Percentiles rank a stretch among this genome's conserved stretches.
Evolutionary conservation across 2,329 filamentous ascomycete genomes (phyloP).

Genomic region (Ophiostoma pallidulum): DNA sequence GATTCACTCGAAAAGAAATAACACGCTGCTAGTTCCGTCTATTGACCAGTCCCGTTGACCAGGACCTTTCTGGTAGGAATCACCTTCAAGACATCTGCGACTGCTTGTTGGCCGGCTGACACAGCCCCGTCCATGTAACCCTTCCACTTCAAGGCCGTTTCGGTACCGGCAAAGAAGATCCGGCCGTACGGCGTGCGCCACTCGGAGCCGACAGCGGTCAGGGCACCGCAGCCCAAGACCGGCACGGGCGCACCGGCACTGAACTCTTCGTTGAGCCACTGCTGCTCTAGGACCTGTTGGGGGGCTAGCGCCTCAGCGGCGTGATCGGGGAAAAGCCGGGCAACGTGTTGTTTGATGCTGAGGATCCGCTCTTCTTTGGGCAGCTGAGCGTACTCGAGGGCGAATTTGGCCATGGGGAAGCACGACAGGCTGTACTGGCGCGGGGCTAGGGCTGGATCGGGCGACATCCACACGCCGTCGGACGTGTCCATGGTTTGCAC

Average conservation of each 20-base stretch:
- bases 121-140: conserved; percentile 52
- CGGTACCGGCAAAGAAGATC: conserved; percentile 41
- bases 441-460: conserved; percentile 12
- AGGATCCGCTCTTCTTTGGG: no score
- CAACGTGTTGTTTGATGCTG: no score
- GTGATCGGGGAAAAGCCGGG: no score
- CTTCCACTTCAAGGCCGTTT: conserved; percentile 43
- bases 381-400: conserved; percentile 22
- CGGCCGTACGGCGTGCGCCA: conserved; percentile 28
- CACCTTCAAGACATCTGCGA: no score
- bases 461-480: no score
- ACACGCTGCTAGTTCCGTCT: no score
- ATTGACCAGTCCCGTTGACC: no score
- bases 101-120: conserved; percentile 37
- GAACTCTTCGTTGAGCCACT: conserved; percentile 11
- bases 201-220: conserved; percentile 12
- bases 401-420: conserved; percentile 32
- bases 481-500: conserved; percentile 11
- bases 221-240: conserved; percentile 4
- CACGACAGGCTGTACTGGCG: conserved; percentile 28
- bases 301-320: not conserved
- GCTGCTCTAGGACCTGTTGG: conserved; percentile 8
- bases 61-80: no score
- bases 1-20: no score
- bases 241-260: conserved; percentile 13